A percentile compares a stretch with the other conserved stretches of the same genome.
phyloP scores from a whole-genome alignment of 306 rosid species.

The Heteromeles arbutifolia region DNA sequence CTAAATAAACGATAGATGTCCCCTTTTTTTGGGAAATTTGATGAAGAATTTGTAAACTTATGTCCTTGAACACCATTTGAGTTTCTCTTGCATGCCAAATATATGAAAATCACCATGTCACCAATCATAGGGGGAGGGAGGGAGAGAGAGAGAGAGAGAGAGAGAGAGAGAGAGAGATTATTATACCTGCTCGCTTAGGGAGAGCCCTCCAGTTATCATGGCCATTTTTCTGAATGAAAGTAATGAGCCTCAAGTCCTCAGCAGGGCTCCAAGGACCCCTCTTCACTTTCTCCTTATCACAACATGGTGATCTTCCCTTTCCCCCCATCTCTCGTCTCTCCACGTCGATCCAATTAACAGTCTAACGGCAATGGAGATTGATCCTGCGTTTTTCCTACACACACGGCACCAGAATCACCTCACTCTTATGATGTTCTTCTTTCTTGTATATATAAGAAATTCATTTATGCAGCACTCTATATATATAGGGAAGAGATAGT shows the following conservation, averaged over 20 bases:
- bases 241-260: constrained; percentile 75
- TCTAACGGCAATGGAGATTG: neutral
- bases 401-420: neutral
- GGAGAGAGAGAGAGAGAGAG: constrained; percentile 12
- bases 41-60: neutral
- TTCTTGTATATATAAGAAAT: neutral
- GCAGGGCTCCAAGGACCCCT: constrained; percentile 95
- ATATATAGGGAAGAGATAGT: neutral
- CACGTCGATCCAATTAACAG: neutral
- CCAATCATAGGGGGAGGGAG: neutral
- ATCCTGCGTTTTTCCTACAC: neutral
- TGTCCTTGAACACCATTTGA: neutral
- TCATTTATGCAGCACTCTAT: neutral
- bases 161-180: constrained; percentile 10
- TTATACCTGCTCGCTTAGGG: constrained; percentile 83
- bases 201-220: constrained; percentile 98
- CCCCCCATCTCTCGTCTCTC: constrained; percentile 57
- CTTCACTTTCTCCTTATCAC: constrained; percentile 84
- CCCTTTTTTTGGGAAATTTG: neutral
- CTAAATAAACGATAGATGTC: neutral
- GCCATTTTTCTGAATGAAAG: constrained; percentile 81
- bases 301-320: constrained; percentile 91
- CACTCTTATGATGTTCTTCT: neutral
- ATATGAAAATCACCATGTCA: neutral
- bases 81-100: neutral